Percentiles rank a stretch among this genome's conserved stretches.
Evolutionary conservation across 345 rosid genomes (phyloP).

Genomic region (Acer saccharum): DNA sequence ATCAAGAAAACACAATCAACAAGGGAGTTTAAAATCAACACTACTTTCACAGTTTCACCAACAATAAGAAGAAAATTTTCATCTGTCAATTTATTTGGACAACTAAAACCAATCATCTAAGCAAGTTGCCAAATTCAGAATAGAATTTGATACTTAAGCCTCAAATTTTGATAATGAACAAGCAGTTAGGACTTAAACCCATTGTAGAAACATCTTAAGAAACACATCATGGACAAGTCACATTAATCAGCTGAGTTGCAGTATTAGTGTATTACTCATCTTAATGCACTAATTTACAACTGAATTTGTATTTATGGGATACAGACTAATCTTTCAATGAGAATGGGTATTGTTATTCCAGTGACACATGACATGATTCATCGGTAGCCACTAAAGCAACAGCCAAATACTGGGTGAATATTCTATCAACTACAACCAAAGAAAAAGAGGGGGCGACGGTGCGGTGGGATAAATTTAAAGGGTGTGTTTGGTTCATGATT

Average conservation of each 20-base stretch:
- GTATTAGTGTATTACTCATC: neutral
- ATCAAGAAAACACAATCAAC: too few species aligned
- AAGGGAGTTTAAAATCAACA: too few species aligned
- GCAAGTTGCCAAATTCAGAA: neutral
- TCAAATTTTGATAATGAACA: neutral
- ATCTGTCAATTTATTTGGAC: neutral
- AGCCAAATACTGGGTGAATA: too few species aligned
- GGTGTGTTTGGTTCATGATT: too few species aligned
- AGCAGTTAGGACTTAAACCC: neutral
- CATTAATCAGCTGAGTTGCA: neutral
- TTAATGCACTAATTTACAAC: neutral
- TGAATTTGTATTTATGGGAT: neutral
- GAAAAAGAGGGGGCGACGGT: too few species aligned
- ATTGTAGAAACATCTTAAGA: neutral
- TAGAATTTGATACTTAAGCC: neutral
- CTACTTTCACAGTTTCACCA: neutral
- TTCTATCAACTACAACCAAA: too few species aligned
- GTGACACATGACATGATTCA: neutral
- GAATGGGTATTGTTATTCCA: neutral
- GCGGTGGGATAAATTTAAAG: too few species aligned
- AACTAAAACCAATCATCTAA: neutral
- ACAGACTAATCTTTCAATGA: neutral
- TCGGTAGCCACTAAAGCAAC: neutral
- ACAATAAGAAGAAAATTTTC: neutral
- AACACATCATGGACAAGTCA: neutral